Evolutionary conservation across 2,329 filamentous ascomycete species (phyloP).

Genomic region (Calonectria ilicicola): DNA sequence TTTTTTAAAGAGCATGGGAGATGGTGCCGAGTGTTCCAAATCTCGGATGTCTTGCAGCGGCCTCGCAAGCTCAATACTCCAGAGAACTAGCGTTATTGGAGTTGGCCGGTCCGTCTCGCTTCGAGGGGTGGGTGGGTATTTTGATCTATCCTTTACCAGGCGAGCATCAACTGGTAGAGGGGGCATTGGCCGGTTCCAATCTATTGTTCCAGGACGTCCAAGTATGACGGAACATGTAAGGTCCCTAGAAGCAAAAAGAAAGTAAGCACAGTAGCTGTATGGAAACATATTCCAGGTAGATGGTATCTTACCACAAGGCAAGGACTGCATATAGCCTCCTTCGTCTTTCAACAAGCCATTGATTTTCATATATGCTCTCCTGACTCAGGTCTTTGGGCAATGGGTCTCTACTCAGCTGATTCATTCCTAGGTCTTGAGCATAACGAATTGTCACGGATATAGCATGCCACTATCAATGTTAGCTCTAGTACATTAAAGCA

Average conservation of each 20-base stretch:
- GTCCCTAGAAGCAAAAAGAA: constrained; percentile 58
- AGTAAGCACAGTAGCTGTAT: neutral
- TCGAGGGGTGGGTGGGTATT: constrained; percentile 61
- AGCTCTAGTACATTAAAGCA: neutral
- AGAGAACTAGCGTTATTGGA: constrained; percentile 65
- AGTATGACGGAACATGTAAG: constrained; percentile 65
- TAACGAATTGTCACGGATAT: constrained; percentile 69
- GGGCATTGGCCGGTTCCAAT: constrained; percentile 59
- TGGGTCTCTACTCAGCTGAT: constrained; percentile 65
- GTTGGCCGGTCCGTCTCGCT: constrained; percentile 66
- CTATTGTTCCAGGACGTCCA: constrained; percentile 67
- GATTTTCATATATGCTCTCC: constrained; percentile 64
- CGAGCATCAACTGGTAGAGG: constrained; percentile 66
- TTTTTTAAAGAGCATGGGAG: constrained; percentile 64
- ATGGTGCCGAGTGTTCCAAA: constrained; percentile 67
- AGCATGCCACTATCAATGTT: constrained; percentile 61
- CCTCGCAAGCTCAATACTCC: constrained; percentile 60
- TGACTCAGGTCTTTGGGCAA: constrained; percentile 58
- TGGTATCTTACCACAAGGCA: constrained; percentile 49
- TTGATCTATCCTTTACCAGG: constrained; percentile 59
- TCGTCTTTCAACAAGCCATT: constrained; percentile 69
- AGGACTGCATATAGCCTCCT: constrained; percentile 69
- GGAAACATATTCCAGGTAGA: neutral
- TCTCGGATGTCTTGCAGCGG: constrained; percentile 66
- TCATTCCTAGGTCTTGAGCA: constrained; percentile 72